Conservation (phyloP, 129 eudicot species). For the Gnaphalium uliginosum region DNA sequence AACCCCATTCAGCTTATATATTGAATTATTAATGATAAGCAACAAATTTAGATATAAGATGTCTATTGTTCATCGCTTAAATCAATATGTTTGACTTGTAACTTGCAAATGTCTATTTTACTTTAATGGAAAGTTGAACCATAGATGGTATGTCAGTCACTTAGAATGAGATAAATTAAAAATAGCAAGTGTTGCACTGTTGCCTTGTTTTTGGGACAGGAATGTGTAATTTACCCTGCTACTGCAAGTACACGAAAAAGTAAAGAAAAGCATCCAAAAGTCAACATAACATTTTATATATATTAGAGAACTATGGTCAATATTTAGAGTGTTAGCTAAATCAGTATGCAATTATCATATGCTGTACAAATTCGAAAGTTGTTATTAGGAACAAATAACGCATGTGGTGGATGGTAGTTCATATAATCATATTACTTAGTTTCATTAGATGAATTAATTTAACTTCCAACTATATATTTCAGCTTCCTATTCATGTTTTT, state of each 20-base stretch:
- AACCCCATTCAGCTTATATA: neutral
- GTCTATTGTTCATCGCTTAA: constrained; percentile 5
- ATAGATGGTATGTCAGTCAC: too few species aligned
- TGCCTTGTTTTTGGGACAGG: neutral
- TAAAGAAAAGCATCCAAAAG: neutral
- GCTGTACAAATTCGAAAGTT: constrained; percentile 1
- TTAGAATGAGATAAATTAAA: neutral
- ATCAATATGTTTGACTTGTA: neutral
- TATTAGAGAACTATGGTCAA: neutral
- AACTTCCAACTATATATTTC: neutral
- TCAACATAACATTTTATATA: neutral
- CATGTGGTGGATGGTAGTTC: neutral
- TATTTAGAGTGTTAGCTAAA: constrained; percentile 1
- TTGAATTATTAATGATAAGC: constrained; percentile 2
- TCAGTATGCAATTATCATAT: neutral
- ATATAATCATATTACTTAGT: neutral
- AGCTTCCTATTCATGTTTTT: constrained; percentile 2
- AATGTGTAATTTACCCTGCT: neutral
- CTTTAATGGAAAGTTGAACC: neutral
- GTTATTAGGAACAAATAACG: constrained; percentile 5
- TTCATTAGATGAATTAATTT: neutral
- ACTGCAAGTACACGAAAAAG: constrained; percentile 7
- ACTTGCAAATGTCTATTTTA: neutral
- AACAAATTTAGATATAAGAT: neutral
- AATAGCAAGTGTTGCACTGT: neutral